phyloP scores from a whole-genome alignment of 108 stramenopile genomes.

The Stephanodiscus triporus region DNA sequence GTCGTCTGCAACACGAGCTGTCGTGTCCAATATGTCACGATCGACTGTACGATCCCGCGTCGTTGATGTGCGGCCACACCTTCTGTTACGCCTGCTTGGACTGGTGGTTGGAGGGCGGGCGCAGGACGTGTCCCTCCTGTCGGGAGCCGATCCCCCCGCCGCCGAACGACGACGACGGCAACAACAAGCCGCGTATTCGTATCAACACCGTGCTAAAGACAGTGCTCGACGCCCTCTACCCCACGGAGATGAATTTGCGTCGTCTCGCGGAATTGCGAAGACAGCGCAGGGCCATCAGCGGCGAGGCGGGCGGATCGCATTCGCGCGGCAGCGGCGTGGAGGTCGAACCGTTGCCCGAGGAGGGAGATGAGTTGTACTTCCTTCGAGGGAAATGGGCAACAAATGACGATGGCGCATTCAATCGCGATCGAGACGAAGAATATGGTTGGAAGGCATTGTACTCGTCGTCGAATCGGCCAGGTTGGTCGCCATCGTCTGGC shows the following conservation, averaged over 20 bases:
- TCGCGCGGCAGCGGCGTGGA: constrained; percentile 50
- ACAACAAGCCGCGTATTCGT: constrained; percentile 5
- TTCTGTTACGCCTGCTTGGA: constrained; percentile 67
- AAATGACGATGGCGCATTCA: background rate
- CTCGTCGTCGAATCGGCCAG: background rate
- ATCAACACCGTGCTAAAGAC: constrained; percentile 58
- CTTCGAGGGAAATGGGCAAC: background rate
- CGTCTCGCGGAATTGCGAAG: constrained; percentile 25
- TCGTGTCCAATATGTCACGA: constrained; percentile 71
- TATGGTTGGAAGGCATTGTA: constrained; percentile 31
- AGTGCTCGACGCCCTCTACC: constrained; percentile 54
- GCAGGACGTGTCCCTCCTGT: constrained; percentile 58
- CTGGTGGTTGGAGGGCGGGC: constrained; percentile 54
- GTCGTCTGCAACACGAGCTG: constrained; percentile 28
- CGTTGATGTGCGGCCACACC: constrained; percentile 71
- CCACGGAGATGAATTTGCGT: constrained; percentile 44
- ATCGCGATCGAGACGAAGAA: constrained; percentile 21
- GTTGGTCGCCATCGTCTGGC: background rate
- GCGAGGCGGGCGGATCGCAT: constrained; percentile 58
- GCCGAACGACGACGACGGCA: background rate
- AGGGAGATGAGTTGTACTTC: constrained; percentile 23
- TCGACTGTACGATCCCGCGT: constrained; percentile 59
- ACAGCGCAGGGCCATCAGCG: constrained; percentile 16
- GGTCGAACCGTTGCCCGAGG: constrained; percentile 10
- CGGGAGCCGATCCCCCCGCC: constrained; percentile 21